Base-by-base conservation (phyloP, 2,329 filamentous ascomycete genomes). In the Zymoseptoria brevis region DNA sequence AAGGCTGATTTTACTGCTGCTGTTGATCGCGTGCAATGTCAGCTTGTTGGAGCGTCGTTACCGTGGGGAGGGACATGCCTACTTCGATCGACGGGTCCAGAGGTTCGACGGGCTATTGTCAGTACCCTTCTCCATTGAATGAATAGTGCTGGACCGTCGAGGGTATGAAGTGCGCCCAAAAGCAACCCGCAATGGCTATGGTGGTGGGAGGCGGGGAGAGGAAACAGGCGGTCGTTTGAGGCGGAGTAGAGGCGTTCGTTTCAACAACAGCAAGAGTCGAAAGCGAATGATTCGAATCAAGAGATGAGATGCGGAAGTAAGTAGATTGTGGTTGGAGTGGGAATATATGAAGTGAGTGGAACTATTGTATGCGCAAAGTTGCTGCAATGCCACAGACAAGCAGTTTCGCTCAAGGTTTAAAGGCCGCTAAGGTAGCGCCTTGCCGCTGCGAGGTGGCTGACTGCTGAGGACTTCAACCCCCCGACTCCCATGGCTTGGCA, bases 1-100 rank as follows among this genome's bases (percentile, higher is more conserved):
- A 64, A 97, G 83, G 68, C 91, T 96, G 76, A 96, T 88, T 81
- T 96, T 97, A 82, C 85, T 89, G 76, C 84, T 84, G 81, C 88
- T 94, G 72, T 62, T 65, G 64, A 52, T 67, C 67, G 67, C 61
- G 59, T 66, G 66, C 66, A 64, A 59, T 57, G 57, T 70, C 58
- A 68, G 64, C 57, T 53, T 54, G 35, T 45, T 8, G 49, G n/a
- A 30, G 26, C 35, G 70, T 58, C 57, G 35, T 51, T 22, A 9
- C 16, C 50, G 29, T 51, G 55, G 50, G 45, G 49, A 53, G 41
- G 60, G 56, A 50, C 52, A 48, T 49, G 50, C 21, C 76, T 81
- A 92, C 89, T 90, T 91, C 77, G 86, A 87, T 77, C 89, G 87
- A 77, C 89, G 87, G 77, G 84, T 87, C 89, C 89, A 93, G 80